Base-by-base conservation (phyloP, 768 basidiomycete species). In the Phaffia australis region DNA sequence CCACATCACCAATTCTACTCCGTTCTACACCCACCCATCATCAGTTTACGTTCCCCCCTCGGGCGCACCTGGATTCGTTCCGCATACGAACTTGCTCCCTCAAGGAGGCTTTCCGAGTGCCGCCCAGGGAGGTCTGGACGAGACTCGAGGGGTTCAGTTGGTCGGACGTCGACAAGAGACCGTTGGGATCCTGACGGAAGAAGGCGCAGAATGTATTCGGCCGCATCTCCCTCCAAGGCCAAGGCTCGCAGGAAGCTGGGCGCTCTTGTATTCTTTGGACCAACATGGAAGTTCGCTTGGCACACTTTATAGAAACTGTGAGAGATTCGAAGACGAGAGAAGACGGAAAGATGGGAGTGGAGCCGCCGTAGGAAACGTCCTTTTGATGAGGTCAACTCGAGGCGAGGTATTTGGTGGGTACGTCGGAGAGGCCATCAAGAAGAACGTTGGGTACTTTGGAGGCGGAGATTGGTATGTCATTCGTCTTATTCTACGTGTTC, bases 241-340 rank as follows among this genome's bases (percentile, higher is more conserved):
- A 1, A 85, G 86, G 4, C 82, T 93, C 21, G 81, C 85, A 0
- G 79, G 80, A 8, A 77, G 80, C 32, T 94, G 91, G 91, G 81
- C 81, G 0, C 81, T 93, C 0, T 77, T 91, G 6, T 92, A 93
- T 77, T 92, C 89, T 19, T 81, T 95, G 21, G 94, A 98, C 73
- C 92, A 95, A 72, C 88, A 98, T 71, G 94, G 94, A 0, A 91
- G 93, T 55, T 93, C 90, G 16, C 80, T 97, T 18, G 84, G 86
- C 55, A 95, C 94, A 0, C 81, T 97, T 6, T 97, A 95, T 75
- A 72, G 71, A 18, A 71, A 72, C 11, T 72, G 77, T 51, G 71
- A 73, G 16, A 68, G 60, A 49, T 73, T 71, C 50, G 72, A 71
- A 7, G 66, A 72, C 47, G 35, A 42, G 6, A 42, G 35, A 42